A percentile compares a stretch with the other conserved stretches of the same genome.
phyloP scores from a whole-genome alignment of 768 basidiomycete species.

The Pleurotus pulmonarius region DNA sequence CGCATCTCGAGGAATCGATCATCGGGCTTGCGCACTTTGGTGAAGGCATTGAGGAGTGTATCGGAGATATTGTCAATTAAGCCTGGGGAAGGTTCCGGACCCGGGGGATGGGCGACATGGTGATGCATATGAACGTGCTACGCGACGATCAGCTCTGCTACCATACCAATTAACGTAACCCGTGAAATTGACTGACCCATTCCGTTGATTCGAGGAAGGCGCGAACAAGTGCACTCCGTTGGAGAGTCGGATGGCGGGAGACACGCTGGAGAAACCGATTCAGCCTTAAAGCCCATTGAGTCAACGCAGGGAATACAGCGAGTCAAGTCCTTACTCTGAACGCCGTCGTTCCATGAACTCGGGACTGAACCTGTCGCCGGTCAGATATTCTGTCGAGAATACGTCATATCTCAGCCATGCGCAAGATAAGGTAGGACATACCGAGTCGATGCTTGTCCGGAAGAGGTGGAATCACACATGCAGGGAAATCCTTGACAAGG shows the following conservation, averaged over 20 bases:
- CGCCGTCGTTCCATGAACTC: slow-evolving; percentile 96
- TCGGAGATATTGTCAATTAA: slow-evolving; percentile 95
- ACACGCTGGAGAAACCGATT: slow-evolving; percentile 90
- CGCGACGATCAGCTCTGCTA: slow-evolving; percentile 7
- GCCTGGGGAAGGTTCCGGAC: slow-evolving; percentile 72
- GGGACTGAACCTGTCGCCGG: slow-evolving; percentile 94
- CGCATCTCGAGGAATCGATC: slow-evolving; percentile 92
- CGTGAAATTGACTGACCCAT: slow-evolving; percentile 71
- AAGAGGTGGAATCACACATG: slow-evolving; percentile 95
- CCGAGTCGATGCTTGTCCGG: slow-evolving; percentile 97
- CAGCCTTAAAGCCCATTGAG: slow-evolving; percentile 47
- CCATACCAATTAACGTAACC: neutral
- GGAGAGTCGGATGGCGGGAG: slow-evolving; percentile 90
- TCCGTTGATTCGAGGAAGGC: slow-evolving; percentile 96
- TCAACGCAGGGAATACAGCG: slow-evolving; percentile 6
- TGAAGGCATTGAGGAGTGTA: slow-evolving; percentile 93
- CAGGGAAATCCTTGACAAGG: slow-evolving; percentile 88
- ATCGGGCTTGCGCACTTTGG: slow-evolving; percentile 94
- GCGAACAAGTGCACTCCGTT: slow-evolving; percentile 85
- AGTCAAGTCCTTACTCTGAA: slow-evolving; percentile 58
- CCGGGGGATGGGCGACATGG: slow-evolving; percentile 88
- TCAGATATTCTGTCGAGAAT: slow-evolving; percentile 77
- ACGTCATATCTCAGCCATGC: neutral
- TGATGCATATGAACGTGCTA: slow-evolving; percentile 98
- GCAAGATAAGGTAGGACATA: slow-evolving; percentile 32